Conservation (phyloP, 176 grass and related monocot species). For the Musa troglodytarum region DNA sequence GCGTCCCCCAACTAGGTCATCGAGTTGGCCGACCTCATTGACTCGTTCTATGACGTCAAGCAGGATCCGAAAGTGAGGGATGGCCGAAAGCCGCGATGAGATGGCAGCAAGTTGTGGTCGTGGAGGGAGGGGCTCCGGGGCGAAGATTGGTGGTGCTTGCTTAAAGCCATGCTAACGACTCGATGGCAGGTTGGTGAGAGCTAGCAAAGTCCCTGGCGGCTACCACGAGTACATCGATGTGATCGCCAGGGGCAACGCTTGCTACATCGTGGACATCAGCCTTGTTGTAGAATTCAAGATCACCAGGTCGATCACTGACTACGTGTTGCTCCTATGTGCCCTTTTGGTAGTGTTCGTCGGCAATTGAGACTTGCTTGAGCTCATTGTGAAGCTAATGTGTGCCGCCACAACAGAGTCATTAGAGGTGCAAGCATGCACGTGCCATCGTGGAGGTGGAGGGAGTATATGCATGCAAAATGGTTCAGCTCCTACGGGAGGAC, state of each 20-base stretch:
- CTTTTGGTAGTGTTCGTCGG: too few species aligned
- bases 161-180: neutral
- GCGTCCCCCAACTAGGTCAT: neutral
- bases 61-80: too few species aligned
- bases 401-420: slow-evolving; percentile 43
- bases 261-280: slow-evolving; percentile 63
- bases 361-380: too few species aligned
- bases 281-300: neutral
- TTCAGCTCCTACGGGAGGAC: too few species aligned
- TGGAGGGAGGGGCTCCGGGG: neutral
- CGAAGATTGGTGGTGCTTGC: too few species aligned
- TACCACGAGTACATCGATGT: slow-evolving; percentile 55
- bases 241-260: neutral
- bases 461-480: too few species aligned
- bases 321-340: too few species aligned
- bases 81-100: neutral
- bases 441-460: too few species aligned
- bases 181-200: slow-evolving; percentile 23
- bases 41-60: too few species aligned
- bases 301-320: too few species aligned
- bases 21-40: slow-evolving; percentile 9
- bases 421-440: slow-evolving; percentile 49
- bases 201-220: slow-evolving; percentile 21
- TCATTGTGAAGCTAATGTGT: neutral
- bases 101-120: slow-evolving; percentile 17